Conservation (phyloP, 1,139 yeast species). For the Saccharomyces uvarum region DNA sequence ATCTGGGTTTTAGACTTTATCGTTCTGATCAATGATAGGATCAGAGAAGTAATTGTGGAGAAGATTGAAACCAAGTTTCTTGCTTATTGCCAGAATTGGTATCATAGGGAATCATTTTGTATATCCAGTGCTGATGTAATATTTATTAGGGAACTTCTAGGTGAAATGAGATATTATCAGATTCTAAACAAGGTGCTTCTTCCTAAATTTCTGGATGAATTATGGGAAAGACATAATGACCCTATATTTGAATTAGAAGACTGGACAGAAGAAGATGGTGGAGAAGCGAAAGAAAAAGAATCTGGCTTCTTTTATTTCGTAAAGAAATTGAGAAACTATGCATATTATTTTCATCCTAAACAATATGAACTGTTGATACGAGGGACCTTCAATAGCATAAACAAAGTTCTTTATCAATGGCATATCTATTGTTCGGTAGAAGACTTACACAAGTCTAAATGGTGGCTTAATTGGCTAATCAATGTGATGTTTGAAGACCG, state of each 20-base stretch:
- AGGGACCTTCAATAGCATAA: slow-evolving; percentile 20
- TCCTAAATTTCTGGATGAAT: slow-evolving; percentile 31
- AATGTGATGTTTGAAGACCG: slow-evolving; percentile 13
- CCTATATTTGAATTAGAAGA: slow-evolving; percentile 21
- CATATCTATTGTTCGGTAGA: slow-evolving; percentile 11
- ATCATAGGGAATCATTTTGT: slow-evolving; percentile 24
- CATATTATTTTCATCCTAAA: slow-evolving; percentile 9
- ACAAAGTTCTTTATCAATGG: slow-evolving; percentile 26
- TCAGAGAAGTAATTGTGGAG: slow-evolving; percentile 5
- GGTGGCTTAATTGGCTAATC: slow-evolving; percentile 23
- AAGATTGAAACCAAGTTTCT: slow-evolving; percentile 27
- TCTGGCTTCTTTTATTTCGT: slow-evolving; percentile 14
- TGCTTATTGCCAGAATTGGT: slow-evolving; percentile 33
- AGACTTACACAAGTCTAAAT: slow-evolving; percentile 11
- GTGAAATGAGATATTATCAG: slow-evolving; percentile 26
- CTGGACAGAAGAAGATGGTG: slow-evolving; percentile 2
- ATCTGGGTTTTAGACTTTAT: slow-evolving; percentile 17
- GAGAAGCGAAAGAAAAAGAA: slow-evolving; percentile 1
- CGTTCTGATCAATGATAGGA: slow-evolving; percentile 9
- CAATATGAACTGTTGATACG: slow-evolving; percentile 11
- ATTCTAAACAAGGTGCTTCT: slow-evolving; percentile 27
- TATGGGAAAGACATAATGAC: slow-evolving; percentile 25
- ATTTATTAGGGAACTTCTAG: slow-evolving; percentile 36
- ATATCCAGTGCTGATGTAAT: slow-evolving; percentile 24
- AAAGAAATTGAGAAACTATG: slow-evolving; percentile 10